A percentile compares a stretch with the other conserved stretches of the same genome.
Conservation (phyloP, 2,329 filamentous ascomycete genomes). For the Botryotinia narcissicola region DNA sequence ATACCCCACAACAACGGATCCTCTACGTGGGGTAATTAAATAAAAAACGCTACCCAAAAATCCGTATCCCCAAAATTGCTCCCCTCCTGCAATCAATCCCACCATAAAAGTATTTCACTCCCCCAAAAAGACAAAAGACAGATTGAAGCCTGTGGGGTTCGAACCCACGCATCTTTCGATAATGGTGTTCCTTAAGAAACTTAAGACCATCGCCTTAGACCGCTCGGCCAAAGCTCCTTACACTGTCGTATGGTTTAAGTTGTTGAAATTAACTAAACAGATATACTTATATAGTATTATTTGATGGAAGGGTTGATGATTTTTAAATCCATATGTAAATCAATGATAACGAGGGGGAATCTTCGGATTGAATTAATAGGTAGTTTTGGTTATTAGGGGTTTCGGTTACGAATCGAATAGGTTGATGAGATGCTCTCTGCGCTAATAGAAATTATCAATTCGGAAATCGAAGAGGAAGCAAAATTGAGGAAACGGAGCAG, state of each 20-base stretch:
- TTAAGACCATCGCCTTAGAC: constrained; percentile 20
- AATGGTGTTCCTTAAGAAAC: constrained; percentile 3
- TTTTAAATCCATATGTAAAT: no score
- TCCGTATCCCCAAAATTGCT: no score
- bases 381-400: neutral
- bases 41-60: neutral
- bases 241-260: neutral
- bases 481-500: no score
- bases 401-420: neutral
- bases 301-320: no score
- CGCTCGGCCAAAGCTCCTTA: neutral
- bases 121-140: neutral
- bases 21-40: neutral
- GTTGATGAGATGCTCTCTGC: neutral
- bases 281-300: no score
- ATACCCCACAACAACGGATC: neutral
- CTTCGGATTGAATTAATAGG: neutral
- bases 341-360: fast-evolving
- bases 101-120: fast-evolving
- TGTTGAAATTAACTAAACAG: fast-evolving
- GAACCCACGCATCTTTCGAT: constrained; percentile 19
- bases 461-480: no score
- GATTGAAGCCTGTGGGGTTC: constrained; percentile 6
- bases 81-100: no score
- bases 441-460: neutral